Conservation (phyloP, 176 grass and related monocot species). For the Zoysia pacifica region DNA sequence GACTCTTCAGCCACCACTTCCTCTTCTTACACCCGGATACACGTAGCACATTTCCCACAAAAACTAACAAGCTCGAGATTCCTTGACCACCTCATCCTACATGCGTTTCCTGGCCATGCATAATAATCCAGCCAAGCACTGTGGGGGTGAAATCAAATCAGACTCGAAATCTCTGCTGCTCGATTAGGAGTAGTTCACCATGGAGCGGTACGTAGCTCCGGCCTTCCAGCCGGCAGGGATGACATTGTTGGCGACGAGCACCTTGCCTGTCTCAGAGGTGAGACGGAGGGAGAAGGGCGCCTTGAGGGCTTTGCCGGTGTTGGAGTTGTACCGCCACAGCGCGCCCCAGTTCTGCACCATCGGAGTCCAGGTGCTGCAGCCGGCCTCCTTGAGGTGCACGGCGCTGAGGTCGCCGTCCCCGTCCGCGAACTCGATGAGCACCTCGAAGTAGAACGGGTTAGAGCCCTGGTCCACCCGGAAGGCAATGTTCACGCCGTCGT, state of each 20-base stretch:
- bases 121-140: constrained; percentile 30
- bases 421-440: constrained; percentile 74
- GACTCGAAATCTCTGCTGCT: neutral
- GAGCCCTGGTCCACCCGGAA: constrained; percentile 66
- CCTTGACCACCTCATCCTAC: constrained; percentile 25
- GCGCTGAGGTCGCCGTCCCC: constrained; percentile 66
- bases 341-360: constrained; percentile 79
- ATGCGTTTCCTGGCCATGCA: neutral
- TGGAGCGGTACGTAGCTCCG: constrained; percentile 55
- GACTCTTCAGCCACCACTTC: constrained; percentile 34
- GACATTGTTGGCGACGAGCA: constrained; percentile 53
- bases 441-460: constrained; percentile 67
- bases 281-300: constrained; percentile 69
- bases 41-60: constrained; percentile 13
- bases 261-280: constrained; percentile 62
- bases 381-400: constrained; percentile 55
- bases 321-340: constrained; percentile 61
- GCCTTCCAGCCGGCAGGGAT: constrained; percentile 62
- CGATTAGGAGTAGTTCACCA: constrained; percentile 63
- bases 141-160: neutral
- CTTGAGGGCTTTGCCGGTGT: constrained; percentile 51
- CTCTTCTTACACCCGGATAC: constrained; percentile 52
- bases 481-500: constrained; percentile 51
- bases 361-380: constrained; percentile 41
- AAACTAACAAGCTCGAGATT: constrained; percentile 10